Conservation (phyloP, 2,329 filamentous ascomycete species). For the Arthrobotrys conoides region DNA sequence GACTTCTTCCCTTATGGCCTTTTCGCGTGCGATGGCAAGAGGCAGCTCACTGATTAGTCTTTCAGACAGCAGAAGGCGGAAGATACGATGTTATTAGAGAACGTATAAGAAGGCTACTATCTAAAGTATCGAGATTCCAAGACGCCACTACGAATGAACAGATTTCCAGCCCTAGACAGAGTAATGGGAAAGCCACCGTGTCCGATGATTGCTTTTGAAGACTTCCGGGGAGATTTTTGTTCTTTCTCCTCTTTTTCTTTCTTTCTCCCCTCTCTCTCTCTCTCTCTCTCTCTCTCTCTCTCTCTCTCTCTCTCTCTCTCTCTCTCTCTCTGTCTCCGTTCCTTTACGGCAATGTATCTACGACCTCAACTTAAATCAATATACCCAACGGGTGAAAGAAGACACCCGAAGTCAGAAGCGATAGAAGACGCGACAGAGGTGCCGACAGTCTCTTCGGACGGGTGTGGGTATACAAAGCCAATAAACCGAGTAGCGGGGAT, state of each 20-base stretch:
- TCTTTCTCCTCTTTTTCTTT: too few species aligned
- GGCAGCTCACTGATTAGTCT: constrained; percentile 61
- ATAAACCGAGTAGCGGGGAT: not conserved
- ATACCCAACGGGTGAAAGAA: constrained; percentile 3
- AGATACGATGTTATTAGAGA: constrained; percentile 61
- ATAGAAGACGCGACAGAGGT: constrained; percentile 11
- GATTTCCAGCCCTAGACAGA: constrained; percentile 26
- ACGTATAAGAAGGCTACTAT: constrained; percentile 60
- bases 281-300: too few species aligned
- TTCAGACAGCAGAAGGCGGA: constrained; percentile 56
- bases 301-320: too few species aligned
- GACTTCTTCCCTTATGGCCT: constrained; percentile 32
- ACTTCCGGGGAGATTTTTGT: not conserved
- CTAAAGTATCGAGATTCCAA: constrained; percentile 57
- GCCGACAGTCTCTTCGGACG: not conserved
- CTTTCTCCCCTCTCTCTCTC: too few species aligned
- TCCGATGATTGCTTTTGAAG: not conserved
- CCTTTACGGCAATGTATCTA: constrained; percentile 33
- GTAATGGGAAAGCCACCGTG: constrained; percentile 20
- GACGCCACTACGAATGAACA: constrained; percentile 56
- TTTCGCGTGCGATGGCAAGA: constrained; percentile 46
- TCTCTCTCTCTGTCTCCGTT: not conserved
- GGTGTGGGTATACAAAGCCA: not conserved
- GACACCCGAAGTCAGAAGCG: constrained; percentile 1
- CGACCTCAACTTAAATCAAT: constrained; percentile 21